Evolutionary conservation across 768 basidiomycete genomes (phyloP), one percentile per base, ranked within the genome.

Genomic region (Pulveroboletus sp.): DNA sequence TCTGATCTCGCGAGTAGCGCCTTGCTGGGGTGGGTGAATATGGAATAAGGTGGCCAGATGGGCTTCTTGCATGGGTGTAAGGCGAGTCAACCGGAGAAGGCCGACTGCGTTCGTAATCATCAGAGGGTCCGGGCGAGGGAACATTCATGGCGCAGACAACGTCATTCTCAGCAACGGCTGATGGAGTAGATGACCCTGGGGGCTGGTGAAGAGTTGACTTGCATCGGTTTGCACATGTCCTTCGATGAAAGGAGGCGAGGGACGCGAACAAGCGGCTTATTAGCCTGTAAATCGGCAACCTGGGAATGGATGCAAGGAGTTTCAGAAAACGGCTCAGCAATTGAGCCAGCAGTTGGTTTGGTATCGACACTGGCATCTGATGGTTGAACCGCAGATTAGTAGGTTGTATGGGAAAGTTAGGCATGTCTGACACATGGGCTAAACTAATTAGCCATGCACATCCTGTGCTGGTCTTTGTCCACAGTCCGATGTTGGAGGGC

Each of bases 1-100:
- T 31, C 39, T 26, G 4, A 13, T 46, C 32, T 11, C 32, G 54
- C 1, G 61, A 55, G 41, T 43, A 40, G 21, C 39, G 54, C 28
- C 54, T 58, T 45, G 49, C 41, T 7, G 47, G 52, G 32, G 39
- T 9, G 5, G 49, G 64, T 15, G 61, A 42, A 37, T 39, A 41
- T 8, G 61, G 61, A 3, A 36, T 4, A 14, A 65, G 55, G 24
- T 63, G 62, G 15, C 55, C 61, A 31, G 61, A 63, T 7, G 43
- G 44, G 9, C 60, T 59, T 33, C 51, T 56, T 18, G 36, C 26
- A 39, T 8, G 48, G 26, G 32, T 39, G n/a, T 56, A 61, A 13
- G 54, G 51, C 18, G 30, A 35, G 26, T 61, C 63, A 5, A 39
- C 36, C 0, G 52, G 49, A 27, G 63, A 62, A 30, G 33, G 42